Evolutionary conservation across 108 stramenopile genomes (phyloP), one percentile per base, ranked within the genome.

Genomic region (Hondaea fermentalgiana): DNA sequence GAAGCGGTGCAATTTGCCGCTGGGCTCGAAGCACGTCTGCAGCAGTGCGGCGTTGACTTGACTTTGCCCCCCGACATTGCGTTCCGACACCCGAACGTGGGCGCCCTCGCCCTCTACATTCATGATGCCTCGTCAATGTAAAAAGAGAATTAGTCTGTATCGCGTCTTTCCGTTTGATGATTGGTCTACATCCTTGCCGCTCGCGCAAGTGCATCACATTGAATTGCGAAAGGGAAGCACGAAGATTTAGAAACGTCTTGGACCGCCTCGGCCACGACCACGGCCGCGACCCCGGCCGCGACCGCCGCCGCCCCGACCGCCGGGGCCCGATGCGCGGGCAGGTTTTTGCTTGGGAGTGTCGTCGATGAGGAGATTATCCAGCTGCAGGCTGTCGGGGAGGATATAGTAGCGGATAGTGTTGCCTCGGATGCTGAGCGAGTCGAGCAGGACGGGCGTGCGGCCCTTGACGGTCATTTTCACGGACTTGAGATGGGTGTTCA

Each of bases 401-500:
- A 99, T 92, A 95, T 97, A 98, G 60, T 95, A 93, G 59, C 97
- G 89, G 89, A 99, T 97, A 57, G 96, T 98, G 89, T 95, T 96
- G 53, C 99, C 99, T 69, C 99, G 94, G 53, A 99, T 95, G 44
- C 94, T 94, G 72, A 98, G 94, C 72, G 97, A 96, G 83, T 97
- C 96, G 88, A 97, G 96, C 14, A 95, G 92, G 8, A 96, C 95
- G 3, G 97, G 96, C 93, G 97, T 98, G 89, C 95, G 87, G 72
- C 87, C 83, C 87, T 95, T 96, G 91, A 96, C 94, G n/a, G 96
- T 97, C 43, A 98, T 94, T 92, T 97, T 97, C 72, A 96, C 99
- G 90, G 98, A 97, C 88, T 96, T 96, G 57, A 99, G 91, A 93
- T 98, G 97, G 57, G 97, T 98, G 94, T 99, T 99, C 99, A 99